Percentiles rank a stretch among this genome's conserved stretches.
Evolutionary conservation across 345 rosid genomes (phyloP).

Genomic region (Carallia pectinifolia): DNA sequence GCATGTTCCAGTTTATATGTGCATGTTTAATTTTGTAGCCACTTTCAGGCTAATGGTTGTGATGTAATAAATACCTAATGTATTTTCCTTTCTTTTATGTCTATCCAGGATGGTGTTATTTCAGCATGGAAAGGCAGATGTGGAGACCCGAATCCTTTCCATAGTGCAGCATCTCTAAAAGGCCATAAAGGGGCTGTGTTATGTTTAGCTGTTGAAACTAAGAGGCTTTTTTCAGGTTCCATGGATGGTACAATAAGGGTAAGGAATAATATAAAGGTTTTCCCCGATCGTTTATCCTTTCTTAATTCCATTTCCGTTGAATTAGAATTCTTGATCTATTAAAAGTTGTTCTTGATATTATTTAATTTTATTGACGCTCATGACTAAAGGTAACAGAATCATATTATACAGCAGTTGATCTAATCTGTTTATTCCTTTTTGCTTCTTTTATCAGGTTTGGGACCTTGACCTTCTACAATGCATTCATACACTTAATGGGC

Average conservation of each 20-base stretch:
- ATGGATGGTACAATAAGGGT: slow-evolving; percentile 49
- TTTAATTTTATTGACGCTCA: not conserved
- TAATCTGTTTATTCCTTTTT: not conserved
- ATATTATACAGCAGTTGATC: no score
- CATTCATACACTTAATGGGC: slow-evolving; percentile 39
- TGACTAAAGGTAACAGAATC: no score
- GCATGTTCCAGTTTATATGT: no score
- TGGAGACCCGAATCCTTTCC: slow-evolving; percentile 36
- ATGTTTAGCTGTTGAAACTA: slow-evolving; percentile 35
- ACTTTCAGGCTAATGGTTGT: not conserved
- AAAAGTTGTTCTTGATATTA: not conserved
- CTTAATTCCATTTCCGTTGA: not conserved
- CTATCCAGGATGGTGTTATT: slow-evolving; percentile 46
- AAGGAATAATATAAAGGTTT: slow-evolving; percentile 1
- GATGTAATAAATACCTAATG: not conserved
- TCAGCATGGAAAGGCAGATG: slow-evolving; percentile 45
- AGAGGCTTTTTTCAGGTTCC: slow-evolving; percentile 47
- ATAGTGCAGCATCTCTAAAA: slow-evolving; percentile 26
- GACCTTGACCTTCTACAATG: slow-evolving; percentile 41
- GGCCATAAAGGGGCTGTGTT: slow-evolving; percentile 40
- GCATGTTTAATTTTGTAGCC: no score
- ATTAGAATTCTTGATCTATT: not conserved
- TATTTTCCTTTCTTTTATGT: not conserved
- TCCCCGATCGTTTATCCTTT: not conserved
- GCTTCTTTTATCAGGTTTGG: slow-evolving; percentile 45